Percentiles rank a stretch among this genome's conserved stretches.
These are phyloP conservation scores for Conticribra weissflogii DNA, from an alignment of 108 stramenopile species.

Conservation along the genomic window DNA sequence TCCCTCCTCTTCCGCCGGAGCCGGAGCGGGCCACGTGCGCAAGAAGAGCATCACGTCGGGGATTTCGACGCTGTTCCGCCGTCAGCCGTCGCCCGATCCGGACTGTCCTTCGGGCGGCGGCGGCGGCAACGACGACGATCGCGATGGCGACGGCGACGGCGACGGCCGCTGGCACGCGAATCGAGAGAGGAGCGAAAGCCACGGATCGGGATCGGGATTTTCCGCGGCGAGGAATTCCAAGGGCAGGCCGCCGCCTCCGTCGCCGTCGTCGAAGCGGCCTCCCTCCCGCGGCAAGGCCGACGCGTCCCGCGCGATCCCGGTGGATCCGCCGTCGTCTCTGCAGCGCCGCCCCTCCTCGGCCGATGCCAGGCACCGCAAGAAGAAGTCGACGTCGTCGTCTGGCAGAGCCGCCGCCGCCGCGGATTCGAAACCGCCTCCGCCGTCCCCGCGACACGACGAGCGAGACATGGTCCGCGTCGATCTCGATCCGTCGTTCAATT, in stretches of 20 bases:
- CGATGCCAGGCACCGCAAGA: background rate
- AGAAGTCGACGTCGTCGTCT: background rate
- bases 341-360: background rate
- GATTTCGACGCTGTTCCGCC: conserved; percentile 38
- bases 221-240: no score
- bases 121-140: background rate
- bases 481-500: no score
- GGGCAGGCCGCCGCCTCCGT: no score
- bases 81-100: conserved; percentile 26
- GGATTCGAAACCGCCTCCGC: no score
- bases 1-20: background rate
- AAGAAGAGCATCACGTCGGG: conserved; percentile 24
- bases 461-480: no score
- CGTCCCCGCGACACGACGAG: no score
- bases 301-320: conserved; percentile 7
- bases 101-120: background rate
- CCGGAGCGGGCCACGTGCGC: background rate
- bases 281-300: no score
- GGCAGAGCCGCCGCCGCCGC: background rate
- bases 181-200: no score
- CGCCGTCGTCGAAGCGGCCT: no score
- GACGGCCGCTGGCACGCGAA: conserved; percentile 1
- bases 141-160: background rate
- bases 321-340: background rate
- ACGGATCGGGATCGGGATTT: no score